Percentiles rank a stretch among this genome's conserved stretches.
Conservation (phyloP, 805 yeast genomes). For the Yarrowia osloensis region DNA sequence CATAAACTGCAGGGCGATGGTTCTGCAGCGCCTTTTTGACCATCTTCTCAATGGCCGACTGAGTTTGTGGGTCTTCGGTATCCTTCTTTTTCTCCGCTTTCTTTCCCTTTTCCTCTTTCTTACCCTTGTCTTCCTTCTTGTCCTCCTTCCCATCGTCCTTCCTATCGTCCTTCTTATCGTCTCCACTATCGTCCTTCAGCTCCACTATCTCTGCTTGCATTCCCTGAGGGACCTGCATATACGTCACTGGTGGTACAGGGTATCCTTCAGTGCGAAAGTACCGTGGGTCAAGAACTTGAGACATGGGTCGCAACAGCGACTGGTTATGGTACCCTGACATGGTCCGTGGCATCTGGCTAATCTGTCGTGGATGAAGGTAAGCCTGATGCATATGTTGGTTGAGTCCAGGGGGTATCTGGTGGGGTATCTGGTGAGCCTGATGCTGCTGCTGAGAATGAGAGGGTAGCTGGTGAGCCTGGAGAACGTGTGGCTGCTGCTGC, state of each 20-base stretch:
- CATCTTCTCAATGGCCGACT: neutral
- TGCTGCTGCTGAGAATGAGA: no score
- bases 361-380: neutral
- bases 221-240: neutral
- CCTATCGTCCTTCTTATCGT: neutral
- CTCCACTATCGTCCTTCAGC: neutral
- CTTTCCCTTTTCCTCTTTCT: neutral
- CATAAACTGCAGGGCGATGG: slow-evolving; percentile 11
- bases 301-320: slow-evolving; percentile 1
- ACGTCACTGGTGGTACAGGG: slow-evolving; percentile 3
- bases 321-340: slow-evolving; percentile 4
- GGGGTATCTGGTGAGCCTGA: neutral
- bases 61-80: neutral
- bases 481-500: neutral
- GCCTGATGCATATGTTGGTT: neutral
- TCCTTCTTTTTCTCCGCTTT: neutral
- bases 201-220: slow-evolving; percentile 17
- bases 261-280: neutral
- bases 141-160: neutral
- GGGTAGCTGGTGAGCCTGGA: neutral
- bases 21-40: slow-evolving; percentile 2
- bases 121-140: neutral
- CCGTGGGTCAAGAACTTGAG: neutral
- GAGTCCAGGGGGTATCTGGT: neutral
- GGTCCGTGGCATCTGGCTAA: neutral